Evolutionary conservation across 352 stramenopile species (phyloP), one percentile per base, ranked within the genome.

Genomic region (Phytophthora rubi): DNA sequence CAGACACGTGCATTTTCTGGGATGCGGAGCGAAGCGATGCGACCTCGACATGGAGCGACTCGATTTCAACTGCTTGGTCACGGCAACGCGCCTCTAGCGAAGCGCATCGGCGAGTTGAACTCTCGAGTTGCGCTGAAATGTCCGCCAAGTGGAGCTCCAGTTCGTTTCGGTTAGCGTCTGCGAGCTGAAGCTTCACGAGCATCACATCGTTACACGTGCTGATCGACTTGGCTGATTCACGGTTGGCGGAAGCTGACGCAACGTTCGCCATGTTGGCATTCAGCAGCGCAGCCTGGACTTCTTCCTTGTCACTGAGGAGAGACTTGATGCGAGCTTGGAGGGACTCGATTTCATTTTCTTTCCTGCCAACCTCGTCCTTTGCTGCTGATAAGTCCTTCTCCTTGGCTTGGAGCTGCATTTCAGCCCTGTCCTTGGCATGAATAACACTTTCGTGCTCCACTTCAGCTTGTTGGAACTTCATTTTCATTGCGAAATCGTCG

Each of bases 181-280:
- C 82, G 47, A 90, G 77, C 59, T 84, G 76, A 15, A 91, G 65
- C n/a, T 82, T 81, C n/a, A 90, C 78, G n/a, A 89, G 64, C 73
- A 89, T 84, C 26, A 82, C 77, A 30, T 89, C 83, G 0, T 68
- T 64, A 18, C 55, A 75, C 6, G 61, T 53, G 47, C 32, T 66
- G n/a, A 66, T 37, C 9, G 59, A 28, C 35, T 65, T 55, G n/a
- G 52, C 35, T 4, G 69, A 62, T 26, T 64, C 53, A 16, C 62
- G 65, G 12, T 59, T 63, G 1, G 53, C 49, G 18, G 64, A 74
- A 56, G 61, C 28, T 37, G 57, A 44, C 10, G 68, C 57, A n/a
- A 65, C 55, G 13, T 64, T 76, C 7, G 53, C 70, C 51, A 81
- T 59, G 60, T 71, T 81, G 4, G 64, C 64, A n/a, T 65, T 71